Base-by-base conservation (phyloP, 139 green algal genomes). In the Picochlorum sp. region DNA sequence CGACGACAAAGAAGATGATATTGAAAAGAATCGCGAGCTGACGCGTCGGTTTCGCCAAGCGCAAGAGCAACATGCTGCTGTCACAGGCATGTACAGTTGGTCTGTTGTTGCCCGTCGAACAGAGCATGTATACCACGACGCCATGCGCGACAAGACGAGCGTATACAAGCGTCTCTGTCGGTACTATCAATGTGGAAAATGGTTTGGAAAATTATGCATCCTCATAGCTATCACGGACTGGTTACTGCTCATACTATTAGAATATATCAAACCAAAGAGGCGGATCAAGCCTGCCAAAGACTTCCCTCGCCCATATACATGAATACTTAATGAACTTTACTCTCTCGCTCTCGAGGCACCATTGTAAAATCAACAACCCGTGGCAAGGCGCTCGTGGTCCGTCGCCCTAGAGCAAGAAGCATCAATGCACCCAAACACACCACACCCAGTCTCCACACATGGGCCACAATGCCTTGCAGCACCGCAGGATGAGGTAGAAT, bases 41-140 rank as follows among this genome's bases (percentile, higher is more conserved):
- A 7, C 16, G 11, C 6, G 2, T 54, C 47, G 47, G 6, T 54
- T 54, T 20, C 18, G n/a, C 18, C 6, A 54, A 54, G 75, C 49
- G 38, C 49, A 30, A 30, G 31, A 24, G 34, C 83, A 91, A 57
- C 85, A 93, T 62, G 20, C 50, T 5, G 70, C 75, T 28, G 86
- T 89, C 57, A 52, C 49, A 0, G 56, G 60, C 5, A 95, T 97
- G 84, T 98, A 98, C 80, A 86, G 74, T 75, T 98, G 90, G 90
- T 72, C 67, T 4, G 72, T 85, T 57, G 83, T 98, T 11, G 88
- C 92, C 2, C 37, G 59, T 49, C 77, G 91, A 14, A 95, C 88
- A 21, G 79, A 88, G 54, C 23, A 20, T 2, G 91, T 92, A 31
- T 97, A 97, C 69, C 61, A 79, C 44, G 28, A 20, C 6, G 78